phyloP scores from a whole-genome alignment of 768 basidiomycete species.

The Lactarius indigo region DNA sequence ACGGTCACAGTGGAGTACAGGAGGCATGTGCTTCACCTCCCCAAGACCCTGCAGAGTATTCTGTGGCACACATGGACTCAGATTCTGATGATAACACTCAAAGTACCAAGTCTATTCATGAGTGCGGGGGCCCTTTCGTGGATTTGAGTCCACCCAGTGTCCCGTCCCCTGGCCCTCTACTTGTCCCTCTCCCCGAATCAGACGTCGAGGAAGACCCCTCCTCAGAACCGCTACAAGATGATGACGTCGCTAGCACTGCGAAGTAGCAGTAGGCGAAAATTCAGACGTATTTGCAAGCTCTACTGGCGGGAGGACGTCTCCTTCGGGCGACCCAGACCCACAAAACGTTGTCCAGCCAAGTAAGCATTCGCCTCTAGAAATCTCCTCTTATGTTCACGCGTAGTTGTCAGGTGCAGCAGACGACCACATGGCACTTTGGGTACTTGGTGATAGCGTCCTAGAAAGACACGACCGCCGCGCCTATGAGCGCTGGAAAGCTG shows the following conservation, averaged over 20 bases:
- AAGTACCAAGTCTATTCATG: neutral
- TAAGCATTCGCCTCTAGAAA: neutral
- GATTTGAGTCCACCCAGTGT: neutral
- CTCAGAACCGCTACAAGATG: neutral
- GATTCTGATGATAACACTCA: neutral
- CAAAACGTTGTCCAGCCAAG: neutral
- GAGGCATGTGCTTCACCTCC: neutral
- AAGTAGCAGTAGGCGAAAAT: neutral
- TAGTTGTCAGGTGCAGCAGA: neutral
- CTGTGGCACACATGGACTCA: neutral
- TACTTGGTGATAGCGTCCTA: constrained; percentile 8
- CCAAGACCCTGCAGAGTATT: neutral
- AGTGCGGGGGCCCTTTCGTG: neutral
- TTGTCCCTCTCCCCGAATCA: constrained; percentile 13
- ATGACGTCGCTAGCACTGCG: neutral
- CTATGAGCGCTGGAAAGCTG: constrained; percentile 16
- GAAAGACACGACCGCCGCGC: constrained; percentile 13
- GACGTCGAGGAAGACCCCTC: constrained; percentile 7
- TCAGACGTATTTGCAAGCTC: neutral
- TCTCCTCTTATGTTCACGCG: neutral
- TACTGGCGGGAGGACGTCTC: neutral
- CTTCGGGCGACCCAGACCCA: neutral
- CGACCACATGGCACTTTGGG: constrained; percentile 10
- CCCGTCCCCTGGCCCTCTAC: neutral
- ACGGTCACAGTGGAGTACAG: neutral